Evolutionary conservation across 192 early-diverging fungal species (phyloP).

Genomic region (Entophlyctis luteolus): DNA sequence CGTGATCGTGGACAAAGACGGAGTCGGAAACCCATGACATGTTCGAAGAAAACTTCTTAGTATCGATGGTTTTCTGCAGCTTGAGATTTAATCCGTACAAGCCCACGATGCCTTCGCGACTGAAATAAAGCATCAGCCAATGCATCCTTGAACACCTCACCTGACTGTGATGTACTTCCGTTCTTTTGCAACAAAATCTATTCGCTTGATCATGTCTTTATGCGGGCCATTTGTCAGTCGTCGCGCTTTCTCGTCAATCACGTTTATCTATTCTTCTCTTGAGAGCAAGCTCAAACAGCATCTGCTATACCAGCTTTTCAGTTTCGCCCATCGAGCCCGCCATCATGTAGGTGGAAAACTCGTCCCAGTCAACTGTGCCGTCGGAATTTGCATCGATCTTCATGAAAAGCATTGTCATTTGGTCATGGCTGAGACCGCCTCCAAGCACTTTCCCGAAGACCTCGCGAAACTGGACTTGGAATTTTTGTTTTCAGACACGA

Average conservation of each 20-base stretch:
- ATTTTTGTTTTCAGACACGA: not conserved
- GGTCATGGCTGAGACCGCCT: slow-evolving; percentile 53
- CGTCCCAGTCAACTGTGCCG: slow-evolving; percentile 62
- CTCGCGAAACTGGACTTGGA: slow-evolving; percentile 50
- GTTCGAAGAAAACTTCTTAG: slow-evolving; percentile 43
- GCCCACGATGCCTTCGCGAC: slow-evolving; percentile 56
- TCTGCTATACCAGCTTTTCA: slow-evolving; percentile 28
- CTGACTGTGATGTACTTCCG: slow-evolving; percentile 59
- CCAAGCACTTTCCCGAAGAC: slow-evolving; percentile 60
- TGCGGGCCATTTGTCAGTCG: slow-evolving; percentile 48
- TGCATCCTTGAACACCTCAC: slow-evolving; percentile 23
- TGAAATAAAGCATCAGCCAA: slow-evolving; percentile 7
- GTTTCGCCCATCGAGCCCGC: slow-evolving; percentile 42
- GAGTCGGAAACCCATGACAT: slow-evolving; percentile 55
- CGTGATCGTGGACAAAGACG: slow-evolving; percentile 52
- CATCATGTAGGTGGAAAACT: slow-evolving; percentile 67
- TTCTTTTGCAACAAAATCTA: slow-evolving; percentile 59
- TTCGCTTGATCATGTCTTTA: slow-evolving; percentile 55
- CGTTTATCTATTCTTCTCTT: slow-evolving; percentile 38
- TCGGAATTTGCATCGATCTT: slow-evolving; percentile 68
- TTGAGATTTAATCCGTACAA: slow-evolving; percentile 54
- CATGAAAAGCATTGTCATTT: slow-evolving; percentile 70
- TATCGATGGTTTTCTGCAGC: slow-evolving; percentile 47
- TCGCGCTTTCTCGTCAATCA: slow-evolving; percentile 54
- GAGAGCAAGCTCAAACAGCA: no score